Base-by-base conservation (phyloP, 306 rosid genomes). In the Cyamopsis tetragonoloba region DNA sequence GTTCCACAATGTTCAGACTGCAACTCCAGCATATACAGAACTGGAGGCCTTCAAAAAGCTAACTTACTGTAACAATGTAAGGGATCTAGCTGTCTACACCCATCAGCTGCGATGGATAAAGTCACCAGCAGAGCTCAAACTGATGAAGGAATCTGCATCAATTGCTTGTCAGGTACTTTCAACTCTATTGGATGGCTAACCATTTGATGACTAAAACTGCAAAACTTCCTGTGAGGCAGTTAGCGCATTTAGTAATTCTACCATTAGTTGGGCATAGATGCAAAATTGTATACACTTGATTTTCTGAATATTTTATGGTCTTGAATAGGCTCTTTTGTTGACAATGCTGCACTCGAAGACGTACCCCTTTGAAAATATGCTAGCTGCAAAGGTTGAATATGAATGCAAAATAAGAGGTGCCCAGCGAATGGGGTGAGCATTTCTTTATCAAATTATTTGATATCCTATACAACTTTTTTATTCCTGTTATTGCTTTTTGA, bases 391-490 rank as follows among this genome's bases (percentile, higher is more conserved):
- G 83, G 60, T 93, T 61, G 97, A 93, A 82, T 88, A 93, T 72
- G 97, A 93, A 84, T 84, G 99, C 90, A 86, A 76, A 85, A 80
- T 85, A 79, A 90, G 91, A 87, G 99, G 96, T 79, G 91, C 97
- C 56, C 91, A 88, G 81, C 78, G 89, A 78, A 85, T 89, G 98
- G 96, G 91, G 98, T 86, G 79, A 81, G 96, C 41, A 41, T 74
- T 68, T 67, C 70, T 56, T 78, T 58, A 42, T 63, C 24, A 59
- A 61, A 68, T 50, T 27, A 54, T 68, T 47, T 44, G 61, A 54
- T 56, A 28, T 51, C 42, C 13, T 50, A 56, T 68, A 39, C 47
- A 51, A 27, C 12, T 47, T 27, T 41, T 77, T 55, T 2, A 4
- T 38, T 11, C 60, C 47, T 59, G 11, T 44, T 43, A 28, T 14